Conservation (phyloP, 495 filamentous ascomycete species). For the Penicillium manginii region DNA sequence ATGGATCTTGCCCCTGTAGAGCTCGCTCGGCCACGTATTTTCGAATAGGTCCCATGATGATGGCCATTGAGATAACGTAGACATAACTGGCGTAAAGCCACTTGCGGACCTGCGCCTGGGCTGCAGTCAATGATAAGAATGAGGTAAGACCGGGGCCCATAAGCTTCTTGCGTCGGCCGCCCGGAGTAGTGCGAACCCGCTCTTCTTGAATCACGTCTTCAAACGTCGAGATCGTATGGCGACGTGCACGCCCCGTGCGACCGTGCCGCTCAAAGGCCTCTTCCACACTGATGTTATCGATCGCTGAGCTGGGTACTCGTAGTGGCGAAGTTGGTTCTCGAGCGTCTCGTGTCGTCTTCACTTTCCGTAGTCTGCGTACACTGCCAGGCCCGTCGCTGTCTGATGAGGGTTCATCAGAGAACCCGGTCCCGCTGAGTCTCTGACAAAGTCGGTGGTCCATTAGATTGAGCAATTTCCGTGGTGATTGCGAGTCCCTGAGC, state of each 20-base stretch:
- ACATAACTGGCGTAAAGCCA: conserved; percentile 83
- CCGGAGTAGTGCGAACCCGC: conserved; percentile 56
- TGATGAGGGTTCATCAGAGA: conserved; percentile 39
- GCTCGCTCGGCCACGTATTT: conserved; percentile 67
- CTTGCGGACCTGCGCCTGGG: conserved; percentile 74
- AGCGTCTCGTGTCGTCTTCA: conserved; percentile 32
- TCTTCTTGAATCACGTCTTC: conserved; percentile 39
- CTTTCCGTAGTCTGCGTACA: conserved; percentile 30
- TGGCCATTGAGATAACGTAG: conserved; percentile 63
- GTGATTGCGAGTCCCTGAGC: conserved; percentile 46
- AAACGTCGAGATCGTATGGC: conserved; percentile 57
- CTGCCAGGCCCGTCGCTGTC: conserved; percentile 48
- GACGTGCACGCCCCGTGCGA: conserved; percentile 38
- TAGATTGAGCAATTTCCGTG: conserved; percentile 53
- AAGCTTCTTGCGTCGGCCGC: conserved; percentile 68
- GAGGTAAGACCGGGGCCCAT: conserved; percentile 68
- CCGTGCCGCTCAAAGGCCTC: conserved; percentile 26
- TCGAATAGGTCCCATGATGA: conserved; percentile 74
- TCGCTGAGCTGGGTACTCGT: conserved; percentile 21
- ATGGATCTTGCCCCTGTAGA: conserved; percentile 73
- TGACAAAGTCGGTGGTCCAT: conserved; percentile 54
- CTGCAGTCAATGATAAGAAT: conserved; percentile 77
- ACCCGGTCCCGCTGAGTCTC: conserved; percentile 41
- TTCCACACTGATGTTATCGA: conserved; percentile 30
- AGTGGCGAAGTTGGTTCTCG: conserved; percentile 16